Base-by-base conservation (phyloP, 23 red algal species). In the Gracilariopsis chorda region DNA sequence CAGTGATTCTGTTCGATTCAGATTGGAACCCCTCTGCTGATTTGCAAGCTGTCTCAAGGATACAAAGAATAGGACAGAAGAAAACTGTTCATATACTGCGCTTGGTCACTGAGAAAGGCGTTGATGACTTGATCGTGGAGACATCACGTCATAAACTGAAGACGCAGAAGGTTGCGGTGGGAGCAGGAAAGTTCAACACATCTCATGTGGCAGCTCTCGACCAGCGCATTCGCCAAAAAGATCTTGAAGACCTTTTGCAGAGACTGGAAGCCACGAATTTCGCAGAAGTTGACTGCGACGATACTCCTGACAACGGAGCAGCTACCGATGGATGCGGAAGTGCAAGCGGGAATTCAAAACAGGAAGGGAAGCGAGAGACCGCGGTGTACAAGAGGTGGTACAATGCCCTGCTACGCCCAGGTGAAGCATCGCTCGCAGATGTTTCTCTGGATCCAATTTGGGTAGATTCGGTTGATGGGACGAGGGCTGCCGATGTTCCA, bases 1-100 rank as follows among this genome's bases (percentile, higher is more conserved):
- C 95, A 0, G 95, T 98, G n/a, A 98, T 98, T 63, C 67, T 98
- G 69, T 94, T 94, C 47, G 95, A 98, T 42, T 88, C 82, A 1
- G 95, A 98, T 51, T 92, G 84, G 84, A 98, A 98, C 79, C 95
- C 95, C 14, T 83, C 80, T 1, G 90, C 87, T 30, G 95, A 98
- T 76, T 47, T 92, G 2, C 95, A 98, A 48, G 95, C 95, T 17
- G 84, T 94, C 48, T 84, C 91, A 2, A 88, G 95, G 12, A 88
- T 88, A 36, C 92, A 98, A 78, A 81, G 95, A 36, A 98, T 98
- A 11, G 95, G 95, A 19, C 95, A 98, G 56, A 88, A 85, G 62
- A 90, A 86, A 78, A 77, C 91, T 28, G 95, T 98, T 20, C 91
- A 92, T 44, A 89, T 94, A 16, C 60, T 94, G 40, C 28, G 95